Evolutionary conservation across 805 yeast genomes (phyloP).

Genomic region (Kazachstania kunashirensis): DNA sequence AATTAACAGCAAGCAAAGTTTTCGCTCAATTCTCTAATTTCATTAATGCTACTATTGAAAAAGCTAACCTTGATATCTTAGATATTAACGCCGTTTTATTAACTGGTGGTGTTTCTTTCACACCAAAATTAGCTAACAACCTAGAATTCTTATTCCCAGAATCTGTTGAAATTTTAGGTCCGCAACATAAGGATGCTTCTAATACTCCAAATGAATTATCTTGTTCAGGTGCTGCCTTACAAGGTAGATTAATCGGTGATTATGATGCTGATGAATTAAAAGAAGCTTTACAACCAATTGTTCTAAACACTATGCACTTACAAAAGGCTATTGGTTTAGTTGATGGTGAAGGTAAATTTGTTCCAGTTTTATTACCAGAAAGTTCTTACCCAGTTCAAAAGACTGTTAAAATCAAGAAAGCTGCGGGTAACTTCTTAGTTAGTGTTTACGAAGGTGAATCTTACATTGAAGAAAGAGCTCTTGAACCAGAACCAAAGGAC

Average conservation of each 20-base stretch:
- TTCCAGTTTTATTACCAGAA: slow-evolving; percentile 66
- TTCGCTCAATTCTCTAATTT: slow-evolving; percentile 68
- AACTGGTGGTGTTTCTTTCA: slow-evolving; percentile 87
- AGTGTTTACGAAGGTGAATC: slow-evolving; percentile 81
- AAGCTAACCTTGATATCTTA: slow-evolving; percentile 76
- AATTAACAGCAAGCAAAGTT: slow-evolving; percentile 72
- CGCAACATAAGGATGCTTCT: slow-evolving; percentile 67
- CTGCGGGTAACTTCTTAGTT: slow-evolving; percentile 51
- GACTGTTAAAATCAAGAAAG: slow-evolving; percentile 52
- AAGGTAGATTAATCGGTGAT: slow-evolving; percentile 75
- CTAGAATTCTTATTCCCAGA: slow-evolving; percentile 74
- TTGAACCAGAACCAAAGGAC: slow-evolving; percentile 43
- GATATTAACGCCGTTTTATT: slow-evolving; percentile 87
- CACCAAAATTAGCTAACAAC: slow-evolving; percentile 80
- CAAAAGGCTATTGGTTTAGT: slow-evolving; percentile 77
- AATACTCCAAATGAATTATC: slow-evolving; percentile 80
- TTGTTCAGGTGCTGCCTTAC: slow-evolving; percentile 93
- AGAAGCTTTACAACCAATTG: slow-evolving; percentile 70
- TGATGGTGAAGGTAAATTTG: slow-evolving; percentile 60
- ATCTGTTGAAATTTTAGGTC: slow-evolving; percentile 55
- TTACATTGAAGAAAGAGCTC: slow-evolving; percentile 68
- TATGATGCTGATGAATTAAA: slow-evolving; percentile 75
- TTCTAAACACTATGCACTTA: slow-evolving; percentile 81
- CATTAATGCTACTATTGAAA: slow-evolving; percentile 60
- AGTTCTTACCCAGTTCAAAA: slow-evolving; percentile 88